phyloP scores from a whole-genome alignment of 108 stramenopile genomes.

The Epipyxis sp. region DNA sequence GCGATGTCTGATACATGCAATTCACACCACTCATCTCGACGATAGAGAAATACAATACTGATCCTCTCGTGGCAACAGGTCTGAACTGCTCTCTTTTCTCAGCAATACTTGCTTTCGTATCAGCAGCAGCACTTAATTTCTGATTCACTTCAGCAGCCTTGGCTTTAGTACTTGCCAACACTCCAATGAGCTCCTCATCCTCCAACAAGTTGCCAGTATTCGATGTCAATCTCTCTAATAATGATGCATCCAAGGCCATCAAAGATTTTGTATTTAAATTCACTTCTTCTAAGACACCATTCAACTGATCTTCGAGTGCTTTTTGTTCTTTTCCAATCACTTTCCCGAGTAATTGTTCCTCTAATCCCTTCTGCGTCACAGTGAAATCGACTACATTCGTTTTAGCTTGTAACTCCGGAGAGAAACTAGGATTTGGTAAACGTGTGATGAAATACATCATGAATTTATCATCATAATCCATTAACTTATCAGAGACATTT shows the following conservation, averaged over 20 bases:
- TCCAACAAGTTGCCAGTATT: slow-evolving; percentile 79
- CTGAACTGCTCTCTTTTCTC: slow-evolving; percentile 87
- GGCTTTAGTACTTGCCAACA: slow-evolving; percentile 80
- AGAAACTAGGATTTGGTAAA: slow-evolving; percentile 80
- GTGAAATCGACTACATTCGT: slow-evolving; percentile 88
- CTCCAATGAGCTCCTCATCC: slow-evolving; percentile 79
- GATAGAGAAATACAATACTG: slow-evolving; percentile 81
- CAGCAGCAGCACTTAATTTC: slow-evolving; percentile 76
- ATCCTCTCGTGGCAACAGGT: slow-evolving; percentile 77
- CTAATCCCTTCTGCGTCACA: slow-evolving; percentile 79
- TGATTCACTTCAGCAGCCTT: slow-evolving; percentile 82
- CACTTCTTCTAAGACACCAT: slow-evolving; percentile 80
- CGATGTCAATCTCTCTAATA: slow-evolving; percentile 74
- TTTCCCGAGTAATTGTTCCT: slow-evolving; percentile 83
- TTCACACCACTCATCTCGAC: slow-evolving; percentile 81
- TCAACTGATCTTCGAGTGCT: slow-evolving; percentile 83
- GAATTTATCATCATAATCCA: slow-evolving; percentile 80
- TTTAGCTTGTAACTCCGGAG: slow-evolving; percentile 86
- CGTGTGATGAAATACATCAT: slow-evolving; percentile 78
- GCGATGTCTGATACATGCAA: slow-evolving; percentile 85
- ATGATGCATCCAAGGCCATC: slow-evolving; percentile 69
- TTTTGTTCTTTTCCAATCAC: slow-evolving; percentile 85
- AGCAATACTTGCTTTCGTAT: slow-evolving; percentile 73
- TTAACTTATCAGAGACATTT: slow-evolving; percentile 75
- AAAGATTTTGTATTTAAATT: slow-evolving; percentile 80